A percentile compares a stretch with the other conserved stretches of the same genome.
Conservation (phyloP, 1,139 yeast species). For the Protomyces inouyei region DNA sequence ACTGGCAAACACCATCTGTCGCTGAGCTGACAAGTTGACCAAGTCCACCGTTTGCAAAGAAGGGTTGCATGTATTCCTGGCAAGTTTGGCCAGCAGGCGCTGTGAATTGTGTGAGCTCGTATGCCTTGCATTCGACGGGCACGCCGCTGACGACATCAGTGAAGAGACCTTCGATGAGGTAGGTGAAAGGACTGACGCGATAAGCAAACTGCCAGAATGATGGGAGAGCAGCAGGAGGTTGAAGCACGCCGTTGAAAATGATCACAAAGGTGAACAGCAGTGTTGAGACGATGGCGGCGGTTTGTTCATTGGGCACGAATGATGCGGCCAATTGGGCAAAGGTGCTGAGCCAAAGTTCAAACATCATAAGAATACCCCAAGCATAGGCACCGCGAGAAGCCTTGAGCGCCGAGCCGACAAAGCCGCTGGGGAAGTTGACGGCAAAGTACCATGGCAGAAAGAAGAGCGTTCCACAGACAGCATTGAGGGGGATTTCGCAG, state of each 20-base stretch:
- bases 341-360: constrained; percentile 54
- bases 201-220: constrained; percentile 69
- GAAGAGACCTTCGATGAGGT: constrained; percentile 57
- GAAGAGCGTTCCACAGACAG: constrained; percentile 51
- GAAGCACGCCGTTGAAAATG: constrained; percentile 59
- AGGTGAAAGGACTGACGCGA: constrained; percentile 65
- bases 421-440: constrained; percentile 42
- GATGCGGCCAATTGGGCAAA: constrained; percentile 54
- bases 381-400: constrained; percentile 37
- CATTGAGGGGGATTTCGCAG: constrained; percentile 54
- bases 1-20: constrained; percentile 52
- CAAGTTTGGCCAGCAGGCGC: constrained; percentile 64
- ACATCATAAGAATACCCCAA: constrained; percentile 51
- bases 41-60: constrained; percentile 39
- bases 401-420: constrained; percentile 48
- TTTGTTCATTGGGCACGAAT: constrained; percentile 57
- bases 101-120: constrained; percentile 50
- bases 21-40: constrained; percentile 57
- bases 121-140: constrained; percentile 49
- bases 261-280: constrained; percentile 52
- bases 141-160: constrained; percentile 53
- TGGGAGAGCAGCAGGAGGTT: constrained; percentile 55
- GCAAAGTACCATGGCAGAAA: constrained; percentile 58
- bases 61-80: constrained; percentile 47
- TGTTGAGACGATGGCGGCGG: constrained; percentile 56